Evolutionary conservation across 208 protist species (phyloP).

Genomic region (Leishmania gerbilli): DNA sequence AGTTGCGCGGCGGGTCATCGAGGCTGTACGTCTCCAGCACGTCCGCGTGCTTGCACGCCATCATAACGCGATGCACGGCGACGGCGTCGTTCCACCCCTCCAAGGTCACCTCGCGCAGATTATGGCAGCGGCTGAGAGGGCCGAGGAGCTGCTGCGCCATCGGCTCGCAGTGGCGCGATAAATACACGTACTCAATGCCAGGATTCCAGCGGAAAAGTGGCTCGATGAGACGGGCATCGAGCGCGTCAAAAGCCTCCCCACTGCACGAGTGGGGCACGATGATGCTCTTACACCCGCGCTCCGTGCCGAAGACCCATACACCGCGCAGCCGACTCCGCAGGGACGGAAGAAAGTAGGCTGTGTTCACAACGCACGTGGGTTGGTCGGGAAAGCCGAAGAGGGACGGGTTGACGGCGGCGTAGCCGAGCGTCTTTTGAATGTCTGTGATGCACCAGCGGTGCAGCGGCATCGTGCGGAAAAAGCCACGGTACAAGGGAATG

Average conservation of each 20-base stretch:
- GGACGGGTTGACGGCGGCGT: slow-evolving; percentile 76
- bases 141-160: slow-evolving; percentile 73
- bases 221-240: slow-evolving; percentile 82
- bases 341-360: slow-evolving; percentile 84
- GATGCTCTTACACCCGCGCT: slow-evolving; percentile 86
- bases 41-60: slow-evolving; percentile 87
- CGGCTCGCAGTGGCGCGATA: slow-evolving; percentile 83
- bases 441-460: slow-evolving; percentile 76
- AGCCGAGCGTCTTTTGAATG: slow-evolving; percentile 76
- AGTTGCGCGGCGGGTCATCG: slow-evolving; percentile 70
- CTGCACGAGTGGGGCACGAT: slow-evolving; percentile 83
- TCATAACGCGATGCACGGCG: slow-evolving; percentile 83
- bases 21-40: slow-evolving; percentile 80
- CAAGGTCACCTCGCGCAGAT: slow-evolving; percentile 71
- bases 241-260: slow-evolving; percentile 65
- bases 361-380: slow-evolving; percentile 90
- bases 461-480: slow-evolving; percentile 86
- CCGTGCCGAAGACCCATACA: slow-evolving; percentile 81
- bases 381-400: slow-evolving; percentile 87
- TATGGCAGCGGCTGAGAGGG: slow-evolving; percentile 59
- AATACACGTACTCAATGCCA: slow-evolving; percentile 86
- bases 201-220: slow-evolving; percentile 89
- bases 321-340: slow-evolving; percentile 67
- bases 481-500: slow-evolving; percentile 71
- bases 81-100: slow-evolving; percentile 89